Evolutionary conservation across 164 flowering plant genomes (phyloP).

Genomic region (Vitis vinifera): ASM3070453v1 NC_081815.1:2461501-2462000

Average conservation of each 20-base stretch:
- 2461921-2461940: slow-evolving; percentile 66
- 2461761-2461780: slow-evolving; percentile 89
- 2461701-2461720: slow-evolving; percentile 82
- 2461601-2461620: neutral
- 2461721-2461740: slow-evolving; percentile 56
- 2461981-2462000: slow-evolving; percentile 94
- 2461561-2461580: neutral
- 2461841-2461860: neutral
- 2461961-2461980: slow-evolving; percentile 96
- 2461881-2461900: slow-evolving; percentile 82
- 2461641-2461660: slow-evolving; percentile 84
- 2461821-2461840: neutral
- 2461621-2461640: slow-evolving; percentile 17
- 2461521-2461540: neutral
- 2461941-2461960: slow-evolving; percentile 56
- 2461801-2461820: neutral
- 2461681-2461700: slow-evolving; percentile 92
- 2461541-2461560: neutral
- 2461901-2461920: slow-evolving; percentile 79
- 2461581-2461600: neutral
- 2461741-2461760: slow-evolving; percentile 87
- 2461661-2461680: slow-evolving; percentile 99
- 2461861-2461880: slow-evolving; percentile 48
- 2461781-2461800: slow-evolving; percentile 71
- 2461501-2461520: neutral